Base-by-base conservation (phyloP, 305 asterid genomes). In the Ilex paraguariensis region DNA sequence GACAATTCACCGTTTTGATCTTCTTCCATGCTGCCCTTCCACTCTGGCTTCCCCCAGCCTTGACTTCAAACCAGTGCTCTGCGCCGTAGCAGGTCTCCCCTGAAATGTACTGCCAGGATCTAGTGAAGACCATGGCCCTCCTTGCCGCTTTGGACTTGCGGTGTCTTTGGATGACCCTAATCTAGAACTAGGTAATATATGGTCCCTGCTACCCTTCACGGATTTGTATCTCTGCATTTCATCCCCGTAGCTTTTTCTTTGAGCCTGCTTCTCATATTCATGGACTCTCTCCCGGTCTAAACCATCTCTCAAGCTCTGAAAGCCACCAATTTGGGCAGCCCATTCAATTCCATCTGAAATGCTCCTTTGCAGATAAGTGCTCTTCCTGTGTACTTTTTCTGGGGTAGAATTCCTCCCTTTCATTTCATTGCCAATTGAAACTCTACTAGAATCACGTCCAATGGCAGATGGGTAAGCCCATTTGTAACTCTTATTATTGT, bases 331-430 rank as follows among this genome's bases (percentile, higher is more conserved):
- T 75, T 81, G 81, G 56, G 30, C 65, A 55, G 74, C 79, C 77
- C 80, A 76, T 44, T 79, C 91, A 28, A 80, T 81, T 54, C 81
- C 85, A 62, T 83, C 92, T 4, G 96, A 83, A 54, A 60, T 74
- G 63, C 86, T 78, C 78, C 94, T 81, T 46, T 74, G 86, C 44
- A 83, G 73, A 49, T 81, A 66, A 50, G 67, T 32, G 66, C 76
- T 74, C 71, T 70, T 79, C 61, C 83, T 65, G 54, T 88, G 71
- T 59, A 67, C 74, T 68, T 63, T 79, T 31, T 81, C 86, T 0
- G 86, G 48, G 14, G 49, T 16, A 44, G 92, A 79, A 72, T 67
- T 82, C 69, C 88, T 74, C 14, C 73, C 79, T 61, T 75, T 76
- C 31, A 14, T 66, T 62, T 77, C 87, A 57, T 78, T 67, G 12